phyloP scores from a whole-genome alignment of 306 rosid species.

The Rosa multiflora region DNA sequence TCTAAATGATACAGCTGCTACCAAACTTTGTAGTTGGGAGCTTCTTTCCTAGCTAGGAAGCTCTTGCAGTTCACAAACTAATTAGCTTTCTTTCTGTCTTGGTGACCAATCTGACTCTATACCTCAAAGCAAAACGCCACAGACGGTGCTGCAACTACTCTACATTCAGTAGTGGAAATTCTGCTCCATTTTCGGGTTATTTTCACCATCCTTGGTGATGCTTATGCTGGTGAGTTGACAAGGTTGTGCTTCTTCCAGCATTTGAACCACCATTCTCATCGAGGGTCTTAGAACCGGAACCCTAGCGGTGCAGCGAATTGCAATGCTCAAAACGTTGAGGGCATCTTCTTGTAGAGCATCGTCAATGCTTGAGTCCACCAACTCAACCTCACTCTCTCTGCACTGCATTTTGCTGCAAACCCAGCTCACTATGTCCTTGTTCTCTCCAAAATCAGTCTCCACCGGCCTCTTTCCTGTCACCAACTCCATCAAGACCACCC shows the following conservation, averaged over 20 bases:
- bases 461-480: constrained; percentile 70
- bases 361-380: constrained; percentile 61
- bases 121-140: background rate
- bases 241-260: constrained; percentile 85
- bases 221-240: constrained; percentile 31
- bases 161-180: background rate
- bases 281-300: constrained; percentile 74
- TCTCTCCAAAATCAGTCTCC: constrained; percentile 72
- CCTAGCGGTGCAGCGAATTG: constrained; percentile 54
- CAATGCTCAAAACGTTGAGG: constrained; percentile 58
- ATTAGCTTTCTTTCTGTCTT: background rate
- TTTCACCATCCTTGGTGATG: constrained; percentile 37
- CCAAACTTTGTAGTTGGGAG: background rate
- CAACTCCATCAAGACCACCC: constrained; percentile 84
- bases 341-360: constrained; percentile 59
- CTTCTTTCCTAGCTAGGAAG: background rate
- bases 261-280: constrained; percentile 83
- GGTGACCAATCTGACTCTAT: background rate
- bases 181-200: constrained; percentile 12
- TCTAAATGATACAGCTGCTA: background rate
- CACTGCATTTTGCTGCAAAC: constrained; percentile 44
- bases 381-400: constrained; percentile 35
- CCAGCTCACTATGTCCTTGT: constrained; percentile 77
- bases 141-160: background rate
- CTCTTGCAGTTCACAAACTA: background rate